phyloP scores from a whole-genome alignment of 2,329 filamentous ascomycete species.

The Orbilia ellipsospora region DNA sequence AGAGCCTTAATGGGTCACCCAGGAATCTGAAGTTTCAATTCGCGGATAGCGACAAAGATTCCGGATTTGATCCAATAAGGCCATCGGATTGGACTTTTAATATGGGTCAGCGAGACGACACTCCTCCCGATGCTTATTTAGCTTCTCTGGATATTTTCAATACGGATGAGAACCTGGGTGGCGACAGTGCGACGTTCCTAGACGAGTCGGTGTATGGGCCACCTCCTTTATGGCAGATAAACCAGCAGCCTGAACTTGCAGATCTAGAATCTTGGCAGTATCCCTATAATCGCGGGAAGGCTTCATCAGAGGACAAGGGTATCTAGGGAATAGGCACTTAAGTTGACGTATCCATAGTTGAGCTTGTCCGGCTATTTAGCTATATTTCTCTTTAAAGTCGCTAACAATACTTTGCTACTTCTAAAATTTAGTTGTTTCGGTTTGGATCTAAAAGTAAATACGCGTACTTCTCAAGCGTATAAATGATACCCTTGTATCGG shows the following conservation, averaged over 20 bases:
- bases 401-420: no score
- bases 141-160: neutral
- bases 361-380: no score
- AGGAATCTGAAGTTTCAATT: neutral
- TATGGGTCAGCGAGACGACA: neutral
- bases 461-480: no score
- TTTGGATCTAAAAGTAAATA: no score
- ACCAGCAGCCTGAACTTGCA: slow-evolving; percentile 6
- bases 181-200: neutral
- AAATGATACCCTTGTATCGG: neutral
- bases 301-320: slow-evolving; percentile 26
- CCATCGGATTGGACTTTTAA: neutral
- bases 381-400: no score
- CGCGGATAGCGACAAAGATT: slow-evolving; percentile 25
- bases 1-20: neutral
- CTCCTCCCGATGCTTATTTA: neutral
- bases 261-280: slow-evolving; percentile 20
- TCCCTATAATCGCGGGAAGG: neutral
- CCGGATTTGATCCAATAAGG: neutral
- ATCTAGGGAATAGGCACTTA: neutral
- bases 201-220: neutral
- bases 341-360: neutral
- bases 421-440: no score
- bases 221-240: slow-evolving; percentile 15
- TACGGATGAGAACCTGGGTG: neutral